Evolutionary conservation across 345 rosid species (phyloP), one percentile per base, ranked within the genome.

Genomic region (Salix udensis): DNA sequence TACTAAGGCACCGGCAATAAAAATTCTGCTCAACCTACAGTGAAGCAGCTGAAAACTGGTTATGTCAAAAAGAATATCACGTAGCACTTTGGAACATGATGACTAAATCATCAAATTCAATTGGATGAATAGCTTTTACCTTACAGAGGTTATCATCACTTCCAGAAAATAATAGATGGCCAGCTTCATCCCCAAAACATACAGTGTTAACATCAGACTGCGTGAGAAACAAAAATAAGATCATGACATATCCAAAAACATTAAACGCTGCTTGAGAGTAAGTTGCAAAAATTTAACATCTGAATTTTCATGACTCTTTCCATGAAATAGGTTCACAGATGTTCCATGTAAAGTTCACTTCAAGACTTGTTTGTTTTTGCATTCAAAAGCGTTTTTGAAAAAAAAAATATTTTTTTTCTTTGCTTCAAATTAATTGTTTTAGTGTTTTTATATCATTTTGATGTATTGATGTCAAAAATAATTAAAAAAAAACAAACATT

Each of bases 131-230:
- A 80, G 21, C 46, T 50, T 73, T 76, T 79, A 90, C 94, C 94
- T 88, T 90, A 72, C 90, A 88, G 28, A 88, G 79, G 68, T 19
- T 61, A 82, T 90, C 94, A 73, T 90, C 92, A 71, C 94, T 84
- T 68, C 94, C 92, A 76, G 94, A 90, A 82, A 80, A 89, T 42
- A 90, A 79, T 68, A 90, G 81, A 82, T 89, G 88, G 40, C 94
- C 89, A 80, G 84, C 83, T 74, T 88, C 94, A 83, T 90, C 94
- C 24, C 88, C 92, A 83, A 90, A 90, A 85, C 94, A 86, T 23
- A 88, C 94, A 16, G 92, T 86, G 82, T 90, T 90, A 73, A 90
- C 91, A 84, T 90, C 94, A 70, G 81, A 70, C 92, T 90, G 87
- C 79, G 79, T 75, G 65, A 76, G 58, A 48, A 75, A 71, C 24